These are phyloP conservation scores for Solanum hybrid DNA, from an alignment of 305 asterid genomes.

Conservation along the genomic window DNA sequence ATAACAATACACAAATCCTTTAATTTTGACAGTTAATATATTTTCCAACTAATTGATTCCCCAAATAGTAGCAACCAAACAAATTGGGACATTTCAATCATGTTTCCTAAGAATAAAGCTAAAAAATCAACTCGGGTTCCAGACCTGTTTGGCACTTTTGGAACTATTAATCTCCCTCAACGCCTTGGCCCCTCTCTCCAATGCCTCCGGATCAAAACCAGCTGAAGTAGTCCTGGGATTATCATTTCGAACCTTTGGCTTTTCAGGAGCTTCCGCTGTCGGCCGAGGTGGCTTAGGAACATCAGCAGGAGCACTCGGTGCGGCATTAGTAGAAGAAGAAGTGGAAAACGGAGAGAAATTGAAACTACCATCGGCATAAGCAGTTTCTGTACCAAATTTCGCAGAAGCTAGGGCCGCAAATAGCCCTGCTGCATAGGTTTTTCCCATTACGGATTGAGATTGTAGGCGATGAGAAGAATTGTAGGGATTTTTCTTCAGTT, in stretches of 20 bases:
- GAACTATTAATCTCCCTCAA: slow-evolving; percentile 48
- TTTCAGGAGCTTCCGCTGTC: slow-evolving; percentile 29
- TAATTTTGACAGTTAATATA: not conserved
- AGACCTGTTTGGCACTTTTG: slow-evolving; percentile 55
- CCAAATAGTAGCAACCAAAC: not conserved
- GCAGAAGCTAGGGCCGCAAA: slow-evolving; percentile 60
- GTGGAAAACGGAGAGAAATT: slow-evolving; percentile 41
- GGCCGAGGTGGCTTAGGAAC: slow-evolving; percentile 26
- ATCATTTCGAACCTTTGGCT: slow-evolving; percentile 47
- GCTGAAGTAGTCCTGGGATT: slow-evolving; percentile 82
- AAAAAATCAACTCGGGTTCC: not conserved
- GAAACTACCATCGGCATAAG: slow-evolving; percentile 54
- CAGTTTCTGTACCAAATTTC: slow-evolving; percentile 35
- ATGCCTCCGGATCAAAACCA: slow-evolving; percentile 89
- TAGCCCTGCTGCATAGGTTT: slow-evolving; percentile 48
- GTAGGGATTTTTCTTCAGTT: not conserved
- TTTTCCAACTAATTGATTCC: not conserved
- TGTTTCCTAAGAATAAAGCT: not conserved
- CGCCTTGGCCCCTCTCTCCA: slow-evolving; percentile 75
- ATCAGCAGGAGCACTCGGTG: slow-evolving; percentile 20
- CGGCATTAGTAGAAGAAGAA: slow-evolving; percentile 20
- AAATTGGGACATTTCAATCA: not conserved
- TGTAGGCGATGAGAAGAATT: not conserved
- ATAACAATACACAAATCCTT: not conserved
- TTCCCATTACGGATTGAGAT: slow-evolving; percentile 26